Base-by-base conservation (phyloP, 352 stramenopile genomes). In the Pythium rhizo-oryzae region DNA sequence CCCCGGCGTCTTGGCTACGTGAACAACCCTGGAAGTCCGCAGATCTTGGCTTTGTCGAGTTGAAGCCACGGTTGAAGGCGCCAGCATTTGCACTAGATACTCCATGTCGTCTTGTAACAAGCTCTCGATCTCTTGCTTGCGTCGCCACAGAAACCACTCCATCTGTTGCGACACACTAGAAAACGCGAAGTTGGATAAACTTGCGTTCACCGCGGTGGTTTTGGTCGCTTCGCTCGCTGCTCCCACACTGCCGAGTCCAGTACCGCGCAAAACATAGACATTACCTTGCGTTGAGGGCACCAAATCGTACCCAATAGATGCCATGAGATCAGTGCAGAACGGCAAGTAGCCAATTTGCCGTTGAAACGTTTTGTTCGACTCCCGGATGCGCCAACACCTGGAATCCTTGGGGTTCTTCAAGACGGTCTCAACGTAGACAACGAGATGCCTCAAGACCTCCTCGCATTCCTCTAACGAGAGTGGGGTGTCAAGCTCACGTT, bases 111-210 rank as follows among this genome's bases (percentile, higher is more conserved):
- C 83, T 30, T 85, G 71, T 0, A 90, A 53, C 1, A 91, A 53
- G 64, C 63, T 69, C 7, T 90, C 77, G 52, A 93, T 86, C 43
- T 93, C 85, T 60, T 91, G 80, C 54, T 89, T 89, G 16, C 80
- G 79, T 51, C 85, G 71, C 81, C 83, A 93, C 8, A 93, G 56
- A 62, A 93, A 93, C 85, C 82, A 93, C 68, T 93, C 85, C 72
- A 79, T 90, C 21, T 89, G 82, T 13, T 80, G 73, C 18, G 71
- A 87, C 3, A 93, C 64, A 33, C 72, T 85, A 12, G 80, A 84
- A 49, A 92, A 92, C 0, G 72, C 53, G 59, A 90, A 92, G 54
- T 84, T 85, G 0, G 84, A 76, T 19, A 92, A 71, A 60, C 75
- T 87, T 0, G 78, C 81, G 0, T 50, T 3, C 16, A 56, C 41